Percentiles rank a stretch among this genome's conserved stretches.
Evolutionary conservation across 148 eudicot species (phyloP).

Genomic region (Camellia japonica): DNA sequence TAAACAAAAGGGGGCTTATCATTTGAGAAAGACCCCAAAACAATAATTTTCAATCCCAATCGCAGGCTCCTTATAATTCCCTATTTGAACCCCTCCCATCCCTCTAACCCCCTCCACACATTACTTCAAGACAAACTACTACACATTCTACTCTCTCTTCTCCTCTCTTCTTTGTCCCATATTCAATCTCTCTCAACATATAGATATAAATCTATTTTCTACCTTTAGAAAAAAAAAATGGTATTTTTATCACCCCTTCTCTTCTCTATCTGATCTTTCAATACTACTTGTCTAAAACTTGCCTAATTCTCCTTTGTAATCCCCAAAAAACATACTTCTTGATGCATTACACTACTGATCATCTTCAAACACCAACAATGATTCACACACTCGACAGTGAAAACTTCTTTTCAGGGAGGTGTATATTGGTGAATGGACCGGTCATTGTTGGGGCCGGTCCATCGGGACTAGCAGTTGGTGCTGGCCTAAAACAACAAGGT

Average conservation of each 20-base stretch:
- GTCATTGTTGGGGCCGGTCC: slow-evolving; percentile 23
- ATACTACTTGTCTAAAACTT: no score
- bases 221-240: neutral
- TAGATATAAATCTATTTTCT: slow-evolving; percentile 1
- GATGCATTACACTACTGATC: neutral
- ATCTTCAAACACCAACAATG: slow-evolving; percentile 1
- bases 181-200: slow-evolving; percentile 5
- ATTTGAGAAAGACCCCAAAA: neutral
- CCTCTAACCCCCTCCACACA: slow-evolving; percentile 12
- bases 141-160: slow-evolving; percentile 17
- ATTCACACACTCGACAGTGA: neutral
- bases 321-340: neutral
- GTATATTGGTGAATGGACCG: slow-evolving; percentile 22
- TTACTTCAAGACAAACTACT: neutral
- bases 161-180: slow-evolving; percentile 11
- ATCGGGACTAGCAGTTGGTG: slow-evolving; percentile 18
- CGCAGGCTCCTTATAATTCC: slow-evolving; percentile 15
- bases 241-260: neutral
- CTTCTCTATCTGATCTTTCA: neutral
- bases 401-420: slow-evolving; percentile 12
- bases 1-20: neutral
- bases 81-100: slow-evolving; percentile 29
- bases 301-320: neutral
- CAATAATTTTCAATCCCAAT: slow-evolving; percentile 26
- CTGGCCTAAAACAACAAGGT: slow-evolving; percentile 21